Evolutionary conservation across 495 filamentous ascomycete species (phyloP).

Genomic region (Talaromyces adpressus): DNA sequence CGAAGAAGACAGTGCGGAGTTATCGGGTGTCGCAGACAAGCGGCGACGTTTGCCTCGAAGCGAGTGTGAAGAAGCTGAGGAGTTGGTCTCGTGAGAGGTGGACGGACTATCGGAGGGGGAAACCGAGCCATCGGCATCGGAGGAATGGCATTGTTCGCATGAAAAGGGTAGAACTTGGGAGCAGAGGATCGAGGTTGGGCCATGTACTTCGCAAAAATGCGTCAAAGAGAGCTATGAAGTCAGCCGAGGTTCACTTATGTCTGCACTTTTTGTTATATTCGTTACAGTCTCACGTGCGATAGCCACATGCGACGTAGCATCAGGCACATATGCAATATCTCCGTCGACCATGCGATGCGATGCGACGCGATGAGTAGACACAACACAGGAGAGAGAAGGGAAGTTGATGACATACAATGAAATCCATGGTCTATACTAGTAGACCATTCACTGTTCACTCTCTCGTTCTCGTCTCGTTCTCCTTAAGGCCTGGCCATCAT

Average conservation of each 20-base stretch:
- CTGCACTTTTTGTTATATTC: not conserved
- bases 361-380: not conserved
- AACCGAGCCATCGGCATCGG: constrained; percentile 18
- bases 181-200: constrained; percentile 90
- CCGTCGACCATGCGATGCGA: not conserved
- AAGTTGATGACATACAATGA: constrained; percentile 32
- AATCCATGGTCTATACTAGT: constrained; percentile 34
- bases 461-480: constrained; percentile 13
- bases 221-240: constrained; percentile 73
- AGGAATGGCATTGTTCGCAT: constrained; percentile 63
- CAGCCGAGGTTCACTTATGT: not conserved
- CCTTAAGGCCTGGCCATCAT: constrained; percentile 3
- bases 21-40: constrained; percentile 12
- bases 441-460: constrained; percentile 4
- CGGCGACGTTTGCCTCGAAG: constrained; percentile 11
- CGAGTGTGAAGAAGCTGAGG: constrained; percentile 3
- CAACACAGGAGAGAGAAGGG: constrained; percentile 4
- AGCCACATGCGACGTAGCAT: not conserved
- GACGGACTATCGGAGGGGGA: constrained; percentile 26
- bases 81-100: constrained; percentile 22
- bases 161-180: constrained; percentile 78
- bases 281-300: not conserved
- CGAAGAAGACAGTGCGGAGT: constrained; percentile 7
- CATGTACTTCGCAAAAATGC: constrained; percentile 95
- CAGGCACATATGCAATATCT: not conserved